Conservation (phyloP, 768 basidiomycete species). For the Kwoniella bestiolae region DNA sequence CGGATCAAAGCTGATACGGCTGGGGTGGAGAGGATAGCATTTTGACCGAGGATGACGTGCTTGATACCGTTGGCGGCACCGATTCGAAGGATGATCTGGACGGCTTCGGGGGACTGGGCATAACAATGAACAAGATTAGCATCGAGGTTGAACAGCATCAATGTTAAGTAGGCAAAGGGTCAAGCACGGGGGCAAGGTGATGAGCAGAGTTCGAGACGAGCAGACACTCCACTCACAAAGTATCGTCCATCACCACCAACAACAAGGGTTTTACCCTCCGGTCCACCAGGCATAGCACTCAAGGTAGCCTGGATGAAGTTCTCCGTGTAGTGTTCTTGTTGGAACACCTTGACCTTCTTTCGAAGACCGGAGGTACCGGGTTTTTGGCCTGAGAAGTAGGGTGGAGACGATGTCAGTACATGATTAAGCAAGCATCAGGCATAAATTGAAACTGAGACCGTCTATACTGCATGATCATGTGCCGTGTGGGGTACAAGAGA, state of each 20-base stretch:
- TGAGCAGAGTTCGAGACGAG: no score
- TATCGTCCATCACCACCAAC: constrained; percentile 97
- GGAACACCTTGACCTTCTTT: constrained; percentile 98
- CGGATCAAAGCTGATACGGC: constrained; percentile 95
- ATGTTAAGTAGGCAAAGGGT: background rate
- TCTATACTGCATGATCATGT: no score
- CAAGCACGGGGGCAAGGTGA: background rate
- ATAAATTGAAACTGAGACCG: background rate
- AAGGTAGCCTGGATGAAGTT: constrained; percentile 94
- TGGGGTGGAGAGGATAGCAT: constrained; percentile 92
- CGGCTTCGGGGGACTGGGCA: constrained; percentile 57
- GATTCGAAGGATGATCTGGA: constrained; percentile 90
- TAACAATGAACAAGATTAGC: background rate
- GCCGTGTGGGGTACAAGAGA: no score
- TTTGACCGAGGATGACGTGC: constrained; percentile 89
- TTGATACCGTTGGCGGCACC: constrained; percentile 90
- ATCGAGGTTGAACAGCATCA: background rate
- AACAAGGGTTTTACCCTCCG: constrained; percentile 74
- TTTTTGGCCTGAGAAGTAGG: constrained; percentile 70
- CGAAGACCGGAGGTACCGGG: constrained; percentile 97
- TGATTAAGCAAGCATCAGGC: background rate
- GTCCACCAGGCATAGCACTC: constrained; percentile 80
- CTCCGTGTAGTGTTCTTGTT: constrained; percentile 99
- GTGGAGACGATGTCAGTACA: background rate
- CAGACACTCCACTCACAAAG: constrained; percentile 59